Evolutionary conservation across 805 yeast genomes (phyloP).

Genomic region (Diddensiella santjacobensis): DNA sequence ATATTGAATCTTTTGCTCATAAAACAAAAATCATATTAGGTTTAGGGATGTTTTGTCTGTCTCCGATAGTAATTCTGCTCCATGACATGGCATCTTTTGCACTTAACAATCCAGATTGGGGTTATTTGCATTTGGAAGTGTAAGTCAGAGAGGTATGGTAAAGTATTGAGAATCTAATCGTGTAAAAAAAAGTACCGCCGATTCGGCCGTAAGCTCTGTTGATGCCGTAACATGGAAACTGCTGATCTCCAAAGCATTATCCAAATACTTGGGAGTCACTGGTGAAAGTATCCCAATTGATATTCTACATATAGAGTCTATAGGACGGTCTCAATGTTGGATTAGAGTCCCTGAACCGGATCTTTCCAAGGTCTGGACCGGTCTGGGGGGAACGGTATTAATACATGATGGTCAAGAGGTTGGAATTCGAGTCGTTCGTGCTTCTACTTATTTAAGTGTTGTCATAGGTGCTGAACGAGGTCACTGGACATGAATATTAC

Average conservation of each 20-base stretch:
- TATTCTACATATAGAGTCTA: conserved; percentile 20
- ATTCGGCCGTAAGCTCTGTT: conserved; percentile 3
- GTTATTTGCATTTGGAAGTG: conserved; percentile 29
- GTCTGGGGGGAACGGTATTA: conserved; percentile 21
- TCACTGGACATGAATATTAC: conserved; percentile 2
- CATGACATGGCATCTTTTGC: conserved; percentile 17
- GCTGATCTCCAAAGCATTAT: conserved; percentile 22
- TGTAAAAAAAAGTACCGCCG: background rate
- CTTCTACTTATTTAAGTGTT: conserved; percentile 21
- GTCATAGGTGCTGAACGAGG: conserved; percentile 20
- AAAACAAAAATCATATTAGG: too few species aligned
- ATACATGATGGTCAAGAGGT: conserved; percentile 11
- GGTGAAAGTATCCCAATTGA: conserved; percentile 32
- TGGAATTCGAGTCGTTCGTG: conserved; percentile 22
- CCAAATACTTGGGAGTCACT: conserved; percentile 27
- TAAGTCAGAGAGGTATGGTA: conserved; percentile 21
- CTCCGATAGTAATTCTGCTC: too few species aligned
- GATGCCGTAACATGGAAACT: conserved; percentile 33
- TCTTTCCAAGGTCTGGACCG: conserved; percentile 20
- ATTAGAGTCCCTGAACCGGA: conserved; percentile 23
- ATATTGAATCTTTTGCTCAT: too few species aligned
- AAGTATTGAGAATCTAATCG: too few species aligned
- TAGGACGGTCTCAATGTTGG: conserved; percentile 15
- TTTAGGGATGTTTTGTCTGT: too few species aligned
- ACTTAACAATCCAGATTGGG: conserved; percentile 29